Conservation (phyloP, 2,329 filamentous ascomycete genomes). For the Verruconis gallopava region DNA sequence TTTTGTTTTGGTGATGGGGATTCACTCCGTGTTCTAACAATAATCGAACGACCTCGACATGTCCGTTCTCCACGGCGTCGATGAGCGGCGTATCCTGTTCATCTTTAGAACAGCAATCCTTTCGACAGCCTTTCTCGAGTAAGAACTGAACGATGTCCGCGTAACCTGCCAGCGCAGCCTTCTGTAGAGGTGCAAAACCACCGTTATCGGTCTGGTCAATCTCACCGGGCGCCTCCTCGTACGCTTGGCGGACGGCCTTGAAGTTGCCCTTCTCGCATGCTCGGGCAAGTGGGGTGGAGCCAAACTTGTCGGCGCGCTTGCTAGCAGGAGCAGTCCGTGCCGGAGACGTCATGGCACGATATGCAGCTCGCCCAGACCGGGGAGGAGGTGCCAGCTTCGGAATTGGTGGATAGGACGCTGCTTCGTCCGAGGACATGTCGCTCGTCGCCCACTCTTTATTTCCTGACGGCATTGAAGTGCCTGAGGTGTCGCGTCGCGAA, state of each 20-base stretch:
- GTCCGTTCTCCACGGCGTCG: conserved; percentile 91
- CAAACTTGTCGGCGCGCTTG: conserved; percentile 83
- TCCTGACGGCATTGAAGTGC: conserved; percentile 6
- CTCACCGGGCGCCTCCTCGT: conserved; percentile 72
- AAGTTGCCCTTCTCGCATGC: conserved; percentile 79
- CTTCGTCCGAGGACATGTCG: conserved; percentile 6
- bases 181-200: conserved; percentile 90
- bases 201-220: conserved; percentile 85
- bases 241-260: conserved; percentile 60
- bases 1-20: conserved; percentile 79
- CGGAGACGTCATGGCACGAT: conserved; percentile 39
- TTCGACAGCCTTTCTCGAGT: conserved; percentile 69
- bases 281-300: conserved; percentile 78
- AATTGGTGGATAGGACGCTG: conserved; percentile 8
- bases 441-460: conserved; percentile 8
- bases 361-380: conserved; percentile 47
- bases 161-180: conserved; percentile 77
- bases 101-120: conserved; percentile 65
- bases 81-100: conserved; percentile 82
- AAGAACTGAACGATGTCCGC: conserved; percentile 78
- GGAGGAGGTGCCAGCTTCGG: conserved; percentile 23
- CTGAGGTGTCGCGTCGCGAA: conserved; percentile 8
- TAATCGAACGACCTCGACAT: conserved; percentile 75
- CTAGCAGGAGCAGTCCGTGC: conserved; percentile 44
- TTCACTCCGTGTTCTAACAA: conserved; percentile 81